Base-by-base conservation (phyloP, 2,329 filamentous ascomycete genomes). In the Teratosphaeria viscida region DNA sequence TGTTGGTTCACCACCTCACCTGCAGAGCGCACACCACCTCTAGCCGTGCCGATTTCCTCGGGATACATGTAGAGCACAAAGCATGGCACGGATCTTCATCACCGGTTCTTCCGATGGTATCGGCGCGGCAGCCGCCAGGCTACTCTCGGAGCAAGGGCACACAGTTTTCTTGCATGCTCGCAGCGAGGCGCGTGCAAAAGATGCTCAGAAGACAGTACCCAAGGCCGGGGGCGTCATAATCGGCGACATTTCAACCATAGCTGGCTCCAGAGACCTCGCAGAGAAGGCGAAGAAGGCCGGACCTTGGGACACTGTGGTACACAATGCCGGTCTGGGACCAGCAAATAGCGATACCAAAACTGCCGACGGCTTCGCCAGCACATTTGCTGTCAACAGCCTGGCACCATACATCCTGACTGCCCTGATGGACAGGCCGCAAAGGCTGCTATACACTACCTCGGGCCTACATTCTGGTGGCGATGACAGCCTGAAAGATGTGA, bases 41-140 rank as follows among this genome's bases (percentile, higher is more conserved):
- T 11, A 39, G 11, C 35, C 11, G 35, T 39, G 11, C 11, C 35
- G 35, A n/a, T 0, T 14, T 16, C 11, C 37, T 32, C 11, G 6
- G 23, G 23, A 23, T 23, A 23, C 2, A 23, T 23, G 16, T 43
- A 39, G n/a, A 56, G 12, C 54, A 43, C 12, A 10, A 49, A 63
- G 43, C 27, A 79, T 79, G 76, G 75, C 71, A 52, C 74, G 76
- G 32, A 77, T 81, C 61, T 69, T 80, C 58, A 82, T 85, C 61
- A 85, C 82, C 8, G 82, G 82, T 54, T 83, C 81, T 26, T 78
- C 79, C 12, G 82, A 85, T 66, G 82, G 82, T 61, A 76, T 85
- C 37, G 82, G 82, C 58, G 76, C 75, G 27, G 72, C 77, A 0
- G 77, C 81, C 1, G 82, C 82, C 43, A 74, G 78, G 60, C 72